Evolutionary conservation across 2,329 filamentous ascomycete species (phyloP), one percentile per base, ranked within the genome.

Genomic region (Fusarium protoensiforme): DNA sequence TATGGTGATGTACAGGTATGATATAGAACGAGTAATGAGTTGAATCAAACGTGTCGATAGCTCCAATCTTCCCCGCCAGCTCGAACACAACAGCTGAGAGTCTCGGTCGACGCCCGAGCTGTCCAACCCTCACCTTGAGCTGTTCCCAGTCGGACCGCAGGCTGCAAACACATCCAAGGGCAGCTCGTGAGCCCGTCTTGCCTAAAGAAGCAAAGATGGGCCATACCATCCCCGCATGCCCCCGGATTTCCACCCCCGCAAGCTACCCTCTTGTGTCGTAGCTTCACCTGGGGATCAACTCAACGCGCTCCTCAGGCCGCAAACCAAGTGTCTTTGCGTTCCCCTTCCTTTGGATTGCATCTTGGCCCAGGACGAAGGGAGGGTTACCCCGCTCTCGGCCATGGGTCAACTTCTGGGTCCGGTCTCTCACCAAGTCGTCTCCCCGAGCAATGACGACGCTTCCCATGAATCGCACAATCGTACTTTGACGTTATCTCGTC

Each of bases 231-330:
- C 43, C 59, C 43, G 43, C 59, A 62, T 61, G 43, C 31, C 59
- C 59, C 59, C 41, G 43, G 59, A 53, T 51, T 62, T 36, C 59
- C 43, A 61, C 41, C 59, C 59, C 43, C 59, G 56, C 56, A 41
- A 59, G 56, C 56, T 59, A 41, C 24, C 56, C 36, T 41, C 36
- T 31, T 41, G 24, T 16, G 56, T 18, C 56, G 36, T 59, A 59
- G 56, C 56, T 31, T 59, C 24, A 9, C 27, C 27, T 24, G 13
- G 24, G 35, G 18, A 27, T 39, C 54, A 24, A 24, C 53, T 57
- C 53, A 22, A 24, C 54, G 38, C 54, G n/a, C 31, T 57, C 54
- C 54, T 57, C 53, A 57, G 33, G 53, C 31, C 53, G 53, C 31
- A 38, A 57, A 24, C 20, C 33, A 27, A 57, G 33, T 20, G 24